A percentile compares a stretch with the other conserved stretches of the same genome.
Conservation (phyloP, 169 alveolate species). For the Plasmodium coatneyi region DNA sequence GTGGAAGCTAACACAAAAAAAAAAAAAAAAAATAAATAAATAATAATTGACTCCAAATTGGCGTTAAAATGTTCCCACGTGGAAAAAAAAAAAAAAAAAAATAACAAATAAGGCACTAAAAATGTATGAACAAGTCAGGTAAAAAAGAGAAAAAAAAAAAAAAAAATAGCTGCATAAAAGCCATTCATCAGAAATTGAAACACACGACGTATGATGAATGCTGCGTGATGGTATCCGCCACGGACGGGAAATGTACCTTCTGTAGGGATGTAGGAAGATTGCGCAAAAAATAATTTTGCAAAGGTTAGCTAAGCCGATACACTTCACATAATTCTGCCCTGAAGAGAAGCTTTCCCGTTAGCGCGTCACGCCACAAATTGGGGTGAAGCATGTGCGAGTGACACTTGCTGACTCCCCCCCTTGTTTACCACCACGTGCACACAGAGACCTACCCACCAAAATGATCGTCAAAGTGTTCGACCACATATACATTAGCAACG, state of each 20-base stretch:
- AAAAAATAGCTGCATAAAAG: not conserved
- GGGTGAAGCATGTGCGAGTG: not conserved
- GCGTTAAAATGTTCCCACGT: not conserved
- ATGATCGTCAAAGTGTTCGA: conserved; percentile 67
- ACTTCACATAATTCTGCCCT: not conserved
- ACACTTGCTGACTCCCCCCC: not conserved
- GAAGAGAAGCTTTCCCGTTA: not conserved
- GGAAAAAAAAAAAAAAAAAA: not conserved
- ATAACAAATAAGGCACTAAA: not conserved
- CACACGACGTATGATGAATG: not conserved
- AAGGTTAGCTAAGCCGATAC: not conserved
- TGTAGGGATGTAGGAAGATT: not conserved
- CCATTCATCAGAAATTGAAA: not conserved
- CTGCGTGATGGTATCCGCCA: not conserved
- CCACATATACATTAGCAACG: conserved; percentile 50
- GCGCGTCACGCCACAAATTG: not conserved
- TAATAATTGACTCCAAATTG: not conserved
- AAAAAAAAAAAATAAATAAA: no score
- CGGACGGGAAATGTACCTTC: not conserved
- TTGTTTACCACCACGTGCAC: not conserved
- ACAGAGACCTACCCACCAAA: not conserved
- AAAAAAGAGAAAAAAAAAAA: not conserved
- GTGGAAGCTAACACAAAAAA: not conserved
- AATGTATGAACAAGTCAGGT: not conserved
- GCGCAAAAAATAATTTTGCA: not conserved